These are phyloP conservation scores for Daedalea quercina DNA, from an alignment of 768 basidiomycete species.

Conservation along the genomic window DNA sequence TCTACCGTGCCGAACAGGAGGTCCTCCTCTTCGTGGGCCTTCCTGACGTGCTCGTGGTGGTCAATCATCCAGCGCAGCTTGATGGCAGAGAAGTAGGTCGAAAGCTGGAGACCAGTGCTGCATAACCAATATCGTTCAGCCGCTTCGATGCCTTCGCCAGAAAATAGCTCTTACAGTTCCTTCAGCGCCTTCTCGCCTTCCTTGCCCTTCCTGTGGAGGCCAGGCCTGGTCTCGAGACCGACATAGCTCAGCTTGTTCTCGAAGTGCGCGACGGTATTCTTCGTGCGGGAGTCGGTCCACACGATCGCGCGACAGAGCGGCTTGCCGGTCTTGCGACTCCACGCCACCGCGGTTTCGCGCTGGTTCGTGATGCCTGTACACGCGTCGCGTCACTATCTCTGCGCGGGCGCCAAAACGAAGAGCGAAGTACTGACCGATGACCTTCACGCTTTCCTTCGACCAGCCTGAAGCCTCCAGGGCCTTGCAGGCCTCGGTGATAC, in stretches of 20 bases:
- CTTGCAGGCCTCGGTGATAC: constrained; percentile 67
- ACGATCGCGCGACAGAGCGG: constrained; percentile 87
- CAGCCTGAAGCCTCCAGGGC: constrained; percentile 72
- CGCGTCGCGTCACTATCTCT: constrained; percentile 6
- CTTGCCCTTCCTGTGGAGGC: constrained; percentile 62
- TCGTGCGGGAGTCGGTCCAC: constrained; percentile 95
- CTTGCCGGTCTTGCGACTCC: constrained; percentile 87
- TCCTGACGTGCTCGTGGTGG: constrained; percentile 65
- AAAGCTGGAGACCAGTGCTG: constrained; percentile 83
- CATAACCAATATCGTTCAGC: neutral
- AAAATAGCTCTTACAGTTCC: constrained; percentile 45
- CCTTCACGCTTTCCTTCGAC: constrained; percentile 77
- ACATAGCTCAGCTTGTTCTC: constrained; percentile 62
- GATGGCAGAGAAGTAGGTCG: constrained; percentile 96
- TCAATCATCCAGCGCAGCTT: constrained; percentile 98
- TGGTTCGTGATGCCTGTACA: constrained; percentile 87
- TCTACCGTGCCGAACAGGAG: constrained; percentile 94
- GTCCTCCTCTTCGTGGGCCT: constrained; percentile 75
- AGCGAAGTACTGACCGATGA: constrained; percentile 72
- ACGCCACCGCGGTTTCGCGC: constrained; percentile 90
- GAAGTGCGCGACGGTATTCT: constrained; percentile 74
- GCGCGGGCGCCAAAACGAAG: neutral
- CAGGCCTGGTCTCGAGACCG: constrained; percentile 67
- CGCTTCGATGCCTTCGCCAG: neutral
- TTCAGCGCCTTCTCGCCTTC: constrained; percentile 62